A percentile compares a stretch with the other conserved stretches of the same genome.
Evolutionary conservation across 2,329 filamentous ascomycete genomes (phyloP).

Genomic region (Diaporthe sp.): DNA sequence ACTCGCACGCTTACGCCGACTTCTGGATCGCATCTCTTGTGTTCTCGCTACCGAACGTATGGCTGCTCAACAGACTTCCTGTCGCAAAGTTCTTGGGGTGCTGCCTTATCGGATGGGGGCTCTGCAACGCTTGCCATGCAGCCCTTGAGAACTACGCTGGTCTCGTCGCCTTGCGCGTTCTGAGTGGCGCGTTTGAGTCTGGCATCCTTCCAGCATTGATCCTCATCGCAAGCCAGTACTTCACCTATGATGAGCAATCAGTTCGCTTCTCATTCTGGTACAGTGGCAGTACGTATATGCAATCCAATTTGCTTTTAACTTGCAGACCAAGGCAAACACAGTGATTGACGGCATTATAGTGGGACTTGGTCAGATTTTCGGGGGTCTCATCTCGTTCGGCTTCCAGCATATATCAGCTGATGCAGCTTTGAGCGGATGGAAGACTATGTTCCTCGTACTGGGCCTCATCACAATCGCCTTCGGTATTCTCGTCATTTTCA

Average conservation of each 20-base stretch:
- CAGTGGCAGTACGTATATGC: constrained; percentile 27
- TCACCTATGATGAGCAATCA: constrained; percentile 45
- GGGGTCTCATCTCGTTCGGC: constrained; percentile 1
- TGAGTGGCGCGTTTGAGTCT: constrained; percentile 42
- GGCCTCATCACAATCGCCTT: constrained; percentile 41
- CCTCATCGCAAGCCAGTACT: constrained; percentile 42
- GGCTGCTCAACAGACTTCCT: constrained; percentile 32
- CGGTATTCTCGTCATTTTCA: constrained; percentile 39
- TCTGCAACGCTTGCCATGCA: constrained; percentile 41
- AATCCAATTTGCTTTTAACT: not conserved
- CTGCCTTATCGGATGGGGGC: constrained; percentile 36
- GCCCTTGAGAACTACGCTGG: constrained; percentile 40
- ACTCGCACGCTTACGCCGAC: constrained; percentile 21
- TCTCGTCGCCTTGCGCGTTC: constrained; percentile 42
- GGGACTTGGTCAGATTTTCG: constrained; percentile 6
- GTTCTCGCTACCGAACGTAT: constrained; percentile 14
- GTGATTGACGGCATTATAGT: not conserved
- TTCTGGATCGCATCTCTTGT: constrained; percentile 36
- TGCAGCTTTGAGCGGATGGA: constrained; percentile 39
- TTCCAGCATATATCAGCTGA: constrained; percentile 26
- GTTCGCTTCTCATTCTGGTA: constrained; percentile 41
- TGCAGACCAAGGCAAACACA: not conserved
- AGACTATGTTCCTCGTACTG: constrained; percentile 43
- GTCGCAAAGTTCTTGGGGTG: constrained; percentile 35
- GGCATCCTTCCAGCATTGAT: constrained; percentile 42